Conservation (phyloP, 2,329 filamentous ascomycete genomes). For the Fusarium subtropicale region DNA sequence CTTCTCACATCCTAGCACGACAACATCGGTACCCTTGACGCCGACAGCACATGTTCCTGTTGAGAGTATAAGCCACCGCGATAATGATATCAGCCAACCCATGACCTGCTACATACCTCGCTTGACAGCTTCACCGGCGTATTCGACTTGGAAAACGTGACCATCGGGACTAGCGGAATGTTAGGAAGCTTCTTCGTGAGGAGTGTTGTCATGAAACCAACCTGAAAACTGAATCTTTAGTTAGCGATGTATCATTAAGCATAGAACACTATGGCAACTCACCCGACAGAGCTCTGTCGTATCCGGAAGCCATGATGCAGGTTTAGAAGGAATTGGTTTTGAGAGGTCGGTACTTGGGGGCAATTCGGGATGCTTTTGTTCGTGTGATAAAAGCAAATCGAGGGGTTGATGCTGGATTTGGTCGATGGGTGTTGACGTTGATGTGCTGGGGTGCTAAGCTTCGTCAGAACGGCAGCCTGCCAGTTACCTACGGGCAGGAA, state of each 20-base stretch:
- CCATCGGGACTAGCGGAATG: constrained; percentile 84
- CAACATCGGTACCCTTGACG: constrained; percentile 93
- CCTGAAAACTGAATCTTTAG: constrained; percentile 79
- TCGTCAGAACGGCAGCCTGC: constrained; percentile 57
- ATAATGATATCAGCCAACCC: constrained; percentile 2
- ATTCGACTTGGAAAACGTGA: constrained; percentile 99
- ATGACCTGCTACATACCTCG: constrained; percentile 71
- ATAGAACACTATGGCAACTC: constrained; percentile 57
- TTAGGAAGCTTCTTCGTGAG: constrained; percentile 55
- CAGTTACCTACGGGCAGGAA: constrained; percentile 45
- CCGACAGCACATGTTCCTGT: constrained; percentile 96
- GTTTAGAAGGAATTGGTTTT: constrained; percentile 1
- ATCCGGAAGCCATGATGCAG: constrained; percentile 83
- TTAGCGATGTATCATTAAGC: constrained; percentile 58
- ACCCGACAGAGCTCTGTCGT: constrained; percentile 99
- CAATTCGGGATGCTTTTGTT: constrained; percentile 11
- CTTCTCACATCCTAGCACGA: constrained; percentile 98
- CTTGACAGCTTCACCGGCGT: constrained; percentile 98
- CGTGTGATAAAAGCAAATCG: constrained; percentile 26
- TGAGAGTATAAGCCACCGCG: constrained; percentile 33
- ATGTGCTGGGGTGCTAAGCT: constrained; percentile 49
- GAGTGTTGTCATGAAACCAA: constrained; percentile 53
- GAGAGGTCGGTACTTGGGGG: not conserved
- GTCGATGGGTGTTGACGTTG: constrained; percentile 42
- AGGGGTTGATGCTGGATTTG: constrained; percentile 33